These are phyloP conservation scores for Hypericum androsaemum DNA, from an alignment of 345 rosid species.

Conservation along the genomic window DNA sequence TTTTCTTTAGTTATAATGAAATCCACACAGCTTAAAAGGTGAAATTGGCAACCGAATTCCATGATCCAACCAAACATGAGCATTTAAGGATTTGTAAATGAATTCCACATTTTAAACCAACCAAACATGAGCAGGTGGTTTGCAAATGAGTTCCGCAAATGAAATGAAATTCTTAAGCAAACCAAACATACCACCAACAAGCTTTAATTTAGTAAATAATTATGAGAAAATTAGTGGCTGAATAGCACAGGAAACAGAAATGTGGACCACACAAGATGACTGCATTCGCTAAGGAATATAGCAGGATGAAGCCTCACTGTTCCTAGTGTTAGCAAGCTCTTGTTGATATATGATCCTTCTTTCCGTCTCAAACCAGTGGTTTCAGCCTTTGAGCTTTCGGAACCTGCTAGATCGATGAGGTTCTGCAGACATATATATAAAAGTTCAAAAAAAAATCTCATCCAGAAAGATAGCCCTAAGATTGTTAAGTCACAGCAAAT, in stretches of 20 bases:
- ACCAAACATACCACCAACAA: no score
- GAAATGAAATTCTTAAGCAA: no score
- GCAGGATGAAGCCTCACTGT: conserved; percentile 50
- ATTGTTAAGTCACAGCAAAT: not conserved
- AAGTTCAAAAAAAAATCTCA: conserved; percentile 23
- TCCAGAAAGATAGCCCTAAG: not conserved
- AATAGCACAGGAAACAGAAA: no score
- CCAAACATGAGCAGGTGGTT: conserved; percentile 12
- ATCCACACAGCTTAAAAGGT: not conserved
- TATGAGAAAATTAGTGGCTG: no score
- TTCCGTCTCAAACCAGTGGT: conserved; percentile 88
- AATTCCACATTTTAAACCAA: not conserved
- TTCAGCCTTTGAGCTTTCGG: conserved; percentile 98
- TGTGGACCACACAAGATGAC: no score
- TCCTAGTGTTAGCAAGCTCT: conserved; percentile 96
- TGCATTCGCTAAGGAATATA: no score
- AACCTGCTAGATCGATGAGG: conserved; percentile 99
- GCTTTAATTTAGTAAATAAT: no score
- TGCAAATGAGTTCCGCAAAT: no score
- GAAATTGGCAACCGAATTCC: not conserved
- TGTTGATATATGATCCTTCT: conserved; percentile 96
- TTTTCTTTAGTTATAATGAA: no score
- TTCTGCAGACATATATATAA: conserved; percentile 59
- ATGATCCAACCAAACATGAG: conserved; percentile 4
- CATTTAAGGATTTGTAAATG: not conserved